phyloP scores from a whole-genome alignment of 75 land plant species.

The Cryptomeria japonica region DNA sequence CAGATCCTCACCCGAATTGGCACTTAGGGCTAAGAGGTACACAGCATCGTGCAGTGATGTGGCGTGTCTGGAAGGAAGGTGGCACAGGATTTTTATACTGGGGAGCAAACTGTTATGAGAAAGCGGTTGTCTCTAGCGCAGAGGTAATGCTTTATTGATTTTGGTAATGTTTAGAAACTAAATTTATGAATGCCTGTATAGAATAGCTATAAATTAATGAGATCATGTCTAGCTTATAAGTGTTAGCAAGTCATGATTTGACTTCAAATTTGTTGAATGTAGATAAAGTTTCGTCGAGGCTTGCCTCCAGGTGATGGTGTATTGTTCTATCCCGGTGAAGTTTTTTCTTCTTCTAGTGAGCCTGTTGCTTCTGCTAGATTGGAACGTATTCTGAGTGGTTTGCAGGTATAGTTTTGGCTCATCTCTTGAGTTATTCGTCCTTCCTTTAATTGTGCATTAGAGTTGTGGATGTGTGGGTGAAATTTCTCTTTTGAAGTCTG shows the following conservation, averaged over 20 bases:
- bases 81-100: constrained; percentile 96
- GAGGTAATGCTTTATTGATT: constrained; percentile 53
- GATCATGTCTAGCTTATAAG: neutral
- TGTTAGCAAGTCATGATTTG: neutral
- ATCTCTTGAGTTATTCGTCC: neutral
- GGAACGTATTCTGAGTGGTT: constrained; percentile 89
- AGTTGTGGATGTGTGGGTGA: too few relatives aligned
- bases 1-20: constrained; percentile 99
- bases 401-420: constrained; percentile 68
- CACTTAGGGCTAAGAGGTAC: constrained; percentile 98
- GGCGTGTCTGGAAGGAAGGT: constrained; percentile 99
- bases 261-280: constrained; percentile 15
- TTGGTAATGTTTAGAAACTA: neutral
- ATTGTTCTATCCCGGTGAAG: constrained; percentile 95
- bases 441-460: too few relatives aligned
- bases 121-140: constrained; percentile 70
- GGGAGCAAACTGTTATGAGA: constrained; percentile 99
- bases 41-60: constrained; percentile 97
- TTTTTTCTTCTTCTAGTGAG: constrained; percentile 66
- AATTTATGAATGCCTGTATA: neutral
- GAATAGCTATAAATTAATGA: neutral
- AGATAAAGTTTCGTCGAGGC: constrained; percentile 94
- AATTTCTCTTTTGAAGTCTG: neutral
- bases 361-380: constrained; percentile 94
- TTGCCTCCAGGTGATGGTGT: constrained; percentile 99